Percentiles rank a stretch among this genome's conserved stretches.
phyloP scores from a whole-genome alignment of 2,329 filamentous ascomycete genomes.

The Cladosporium sp. region DNA sequence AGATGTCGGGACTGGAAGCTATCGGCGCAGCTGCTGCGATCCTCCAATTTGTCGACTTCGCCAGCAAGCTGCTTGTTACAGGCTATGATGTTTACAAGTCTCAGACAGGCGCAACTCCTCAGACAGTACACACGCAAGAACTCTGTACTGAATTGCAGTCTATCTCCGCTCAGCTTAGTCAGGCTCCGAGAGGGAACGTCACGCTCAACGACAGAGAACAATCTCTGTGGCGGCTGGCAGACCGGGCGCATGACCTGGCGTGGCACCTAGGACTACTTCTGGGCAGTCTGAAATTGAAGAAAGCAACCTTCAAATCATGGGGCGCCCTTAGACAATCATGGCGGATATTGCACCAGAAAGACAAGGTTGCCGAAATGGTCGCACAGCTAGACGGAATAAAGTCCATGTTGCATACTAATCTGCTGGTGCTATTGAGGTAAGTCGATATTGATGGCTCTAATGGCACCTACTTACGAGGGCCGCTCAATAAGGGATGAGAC shows the following conservation, averaged over 20 bases:
- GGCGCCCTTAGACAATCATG: background rate
- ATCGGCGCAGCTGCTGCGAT: background rate
- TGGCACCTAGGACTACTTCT: background rate
- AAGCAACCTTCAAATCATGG: background rate
- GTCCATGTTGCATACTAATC: too few relatives aligned
- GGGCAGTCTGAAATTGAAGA: background rate
- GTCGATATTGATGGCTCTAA: too few relatives aligned
- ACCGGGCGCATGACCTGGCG: background rate
- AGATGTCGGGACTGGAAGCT: too few relatives aligned
- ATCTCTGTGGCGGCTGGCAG: background rate
- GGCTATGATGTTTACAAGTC: constrained; percentile 1
- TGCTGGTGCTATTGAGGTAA: too few relatives aligned
- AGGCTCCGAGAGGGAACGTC: background rate
- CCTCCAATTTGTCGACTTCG: background rate
- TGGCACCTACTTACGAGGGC: too few relatives aligned
- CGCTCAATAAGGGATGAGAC: too few relatives aligned
- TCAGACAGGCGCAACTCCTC: background rate
- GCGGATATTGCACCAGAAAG: background rate
- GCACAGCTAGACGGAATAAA: too few relatives aligned
- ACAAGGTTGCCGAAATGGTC: background rate
- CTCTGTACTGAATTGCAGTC: background rate
- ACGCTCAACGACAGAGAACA: background rate
- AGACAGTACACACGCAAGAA: background rate
- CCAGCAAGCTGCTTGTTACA: background rate
- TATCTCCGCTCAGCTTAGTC: background rate